Evolutionary conservation across 306 rosid species (phyloP).

Genomic region (Lupinus albus): DNA sequence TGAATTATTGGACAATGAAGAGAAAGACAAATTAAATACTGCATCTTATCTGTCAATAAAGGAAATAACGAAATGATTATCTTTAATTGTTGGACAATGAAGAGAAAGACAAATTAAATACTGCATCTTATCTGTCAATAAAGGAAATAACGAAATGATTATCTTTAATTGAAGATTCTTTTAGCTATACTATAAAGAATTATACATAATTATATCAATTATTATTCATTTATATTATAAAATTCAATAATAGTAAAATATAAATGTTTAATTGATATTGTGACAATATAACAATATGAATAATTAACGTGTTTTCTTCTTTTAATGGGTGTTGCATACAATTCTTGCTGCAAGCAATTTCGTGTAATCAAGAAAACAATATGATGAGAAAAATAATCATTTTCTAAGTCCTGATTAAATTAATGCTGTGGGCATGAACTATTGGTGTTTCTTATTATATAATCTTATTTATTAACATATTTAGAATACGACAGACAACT

Average conservation of each 20-base stretch:
- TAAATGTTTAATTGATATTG: too few species aligned
- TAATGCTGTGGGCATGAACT: neutral
- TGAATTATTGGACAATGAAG: neutral
- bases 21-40: neutral
- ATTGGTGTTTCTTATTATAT: slow-evolving; percentile 30
- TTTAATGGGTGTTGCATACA: neutral
- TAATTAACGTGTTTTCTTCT: too few species aligned
- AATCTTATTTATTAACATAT: too few species aligned
- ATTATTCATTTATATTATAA: too few species aligned
- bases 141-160: neutral
- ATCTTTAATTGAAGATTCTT: neutral
- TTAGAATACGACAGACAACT: too few species aligned
- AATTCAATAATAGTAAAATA: too few species aligned
- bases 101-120: neutral
- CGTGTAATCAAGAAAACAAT: neutral
- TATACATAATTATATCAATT: too few species aligned
- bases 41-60: neutral
- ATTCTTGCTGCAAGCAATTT: neutral
- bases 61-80: slow-evolving; percentile 3
- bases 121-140: neutral
- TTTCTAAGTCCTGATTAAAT: neutral
- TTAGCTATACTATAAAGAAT: too few species aligned
- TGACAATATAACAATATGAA: too few species aligned
- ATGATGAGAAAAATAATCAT: neutral
- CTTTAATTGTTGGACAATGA: neutral